These are phyloP conservation scores for Dictyostelium capitatum DNA, from an alignment of 78 protist genomes.

Conservation along the genomic window DNA sequence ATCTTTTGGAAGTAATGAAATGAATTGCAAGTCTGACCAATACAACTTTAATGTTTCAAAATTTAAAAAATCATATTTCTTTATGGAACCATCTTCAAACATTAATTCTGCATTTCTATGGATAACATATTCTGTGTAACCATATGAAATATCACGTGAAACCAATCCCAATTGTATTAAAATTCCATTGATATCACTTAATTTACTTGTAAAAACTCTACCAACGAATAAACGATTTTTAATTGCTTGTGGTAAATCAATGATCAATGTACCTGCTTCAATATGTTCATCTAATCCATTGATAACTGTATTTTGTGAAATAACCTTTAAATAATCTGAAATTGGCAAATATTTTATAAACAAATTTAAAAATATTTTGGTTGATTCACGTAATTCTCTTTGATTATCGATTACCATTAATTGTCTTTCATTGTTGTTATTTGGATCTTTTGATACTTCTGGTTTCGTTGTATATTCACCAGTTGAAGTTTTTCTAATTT, in stretches of 20 bases:
- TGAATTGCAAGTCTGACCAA: constrained; percentile 18
- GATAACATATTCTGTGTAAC: background rate
- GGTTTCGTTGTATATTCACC: background rate
- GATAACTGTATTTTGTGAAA: background rate
- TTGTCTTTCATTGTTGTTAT: background rate
- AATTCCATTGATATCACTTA: background rate
- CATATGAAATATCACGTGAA: background rate
- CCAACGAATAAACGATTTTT: background rate
- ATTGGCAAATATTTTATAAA: constrained; percentile 10
- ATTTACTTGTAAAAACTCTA: background rate
- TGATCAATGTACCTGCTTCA: background rate
- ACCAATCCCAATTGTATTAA: background rate
- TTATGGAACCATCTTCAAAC: background rate
- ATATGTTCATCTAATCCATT: background rate
- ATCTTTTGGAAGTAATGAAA: constrained; percentile 3
- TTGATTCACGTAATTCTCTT: background rate
- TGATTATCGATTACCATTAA: background rate
- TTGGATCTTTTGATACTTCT: background rate
- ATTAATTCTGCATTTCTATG: background rate
- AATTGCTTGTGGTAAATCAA: background rate
- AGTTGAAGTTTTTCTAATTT: background rate
- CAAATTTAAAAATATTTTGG: background rate
- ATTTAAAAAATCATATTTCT: background rate
- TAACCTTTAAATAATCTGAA: background rate
- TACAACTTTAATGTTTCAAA: background rate